Evolutionary conservation across 2,329 filamentous ascomycete genomes (phyloP).

Genomic region (Aspergillus aculeatinus): DNA sequence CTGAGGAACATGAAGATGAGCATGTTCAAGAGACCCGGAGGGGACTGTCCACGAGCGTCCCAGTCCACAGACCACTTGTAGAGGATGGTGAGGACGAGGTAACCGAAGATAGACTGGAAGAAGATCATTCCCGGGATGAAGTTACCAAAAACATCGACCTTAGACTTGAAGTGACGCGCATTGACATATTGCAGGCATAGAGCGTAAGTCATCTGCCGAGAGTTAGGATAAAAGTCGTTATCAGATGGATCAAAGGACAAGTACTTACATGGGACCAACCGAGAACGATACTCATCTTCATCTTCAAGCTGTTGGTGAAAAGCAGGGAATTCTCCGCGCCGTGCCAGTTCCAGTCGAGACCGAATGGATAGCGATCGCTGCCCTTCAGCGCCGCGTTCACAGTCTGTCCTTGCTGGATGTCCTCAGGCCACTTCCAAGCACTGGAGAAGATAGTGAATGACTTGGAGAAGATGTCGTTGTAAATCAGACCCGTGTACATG

Average conservation of each 20-base stretch:
- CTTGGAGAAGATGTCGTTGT: conserved; percentile 96
- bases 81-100: conserved; percentile 87
- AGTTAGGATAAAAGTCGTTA: conserved; percentile 1
- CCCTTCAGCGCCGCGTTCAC: conserved; percentile 68
- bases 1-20: conserved; percentile 99
- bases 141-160: conserved; percentile 95
- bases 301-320: conserved; percentile 99
- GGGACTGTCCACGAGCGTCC: conserved; percentile 63
- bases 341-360: conserved; percentile 95
- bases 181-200: conserved; percentile 91
- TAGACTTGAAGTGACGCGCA: conserved; percentile 88
- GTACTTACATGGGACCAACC: conserved; percentile 76
- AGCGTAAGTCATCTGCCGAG: conserved; percentile 83
- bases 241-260: neutral
- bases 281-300: conserved; percentile 98
- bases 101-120: conserved; percentile 98
- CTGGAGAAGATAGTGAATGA: conserved; percentile 85
- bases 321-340: conserved; percentile 91
- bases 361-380: conserved; percentile 89
- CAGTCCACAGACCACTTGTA: conserved; percentile 98
- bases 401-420: conserved; percentile 64
- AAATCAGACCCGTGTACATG: conserved; percentile 93
- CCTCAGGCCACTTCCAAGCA: conserved; percentile 79
- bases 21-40: conserved; percentile 95
- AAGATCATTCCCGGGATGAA: conserved; percentile 99